Percentiles rank a stretch among this genome's conserved stretches.
Evolutionary conservation across 768 basidiomycete species (phyloP).

Genomic region (Paxillus ammoniavirescens): DNA sequence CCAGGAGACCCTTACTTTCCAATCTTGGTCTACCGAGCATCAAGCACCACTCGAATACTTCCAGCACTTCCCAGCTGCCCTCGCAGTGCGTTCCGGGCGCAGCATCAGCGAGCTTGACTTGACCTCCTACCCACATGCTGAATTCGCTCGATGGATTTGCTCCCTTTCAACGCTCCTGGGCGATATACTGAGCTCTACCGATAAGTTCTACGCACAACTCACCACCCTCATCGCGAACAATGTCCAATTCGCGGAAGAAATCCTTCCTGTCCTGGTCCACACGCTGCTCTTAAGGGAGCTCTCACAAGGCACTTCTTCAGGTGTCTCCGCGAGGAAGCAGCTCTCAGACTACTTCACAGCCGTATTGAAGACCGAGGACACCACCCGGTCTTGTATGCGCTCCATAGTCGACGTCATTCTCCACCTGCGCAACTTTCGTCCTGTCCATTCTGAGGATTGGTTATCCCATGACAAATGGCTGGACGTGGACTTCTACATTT

Average conservation of each 20-base stretch:
- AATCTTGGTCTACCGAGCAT: conserved; percentile 40
- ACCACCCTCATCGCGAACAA: conserved; percentile 54
- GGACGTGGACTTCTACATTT: conserved; percentile 64
- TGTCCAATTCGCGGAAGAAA: conserved; percentile 56
- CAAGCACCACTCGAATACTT: conserved; percentile 49
- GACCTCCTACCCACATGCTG: conserved; percentile 36
- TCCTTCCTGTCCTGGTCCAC: conserved; percentile 78
- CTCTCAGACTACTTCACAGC: conserved; percentile 22
- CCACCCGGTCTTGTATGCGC: conserved; percentile 44
- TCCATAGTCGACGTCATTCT: conserved; percentile 74
- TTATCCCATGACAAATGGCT: conserved; percentile 81
- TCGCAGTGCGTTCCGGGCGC: conserved; percentile 30
- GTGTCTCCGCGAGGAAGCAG: conserved; percentile 14
- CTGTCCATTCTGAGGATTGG: conserved; percentile 35
- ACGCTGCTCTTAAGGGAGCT: conserved; percentile 46
- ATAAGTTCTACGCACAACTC: conserved; percentile 70
- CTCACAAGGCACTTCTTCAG: conserved; percentile 4
- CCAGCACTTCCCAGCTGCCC: conserved; percentile 40
- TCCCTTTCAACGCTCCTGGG: conserved; percentile 55
- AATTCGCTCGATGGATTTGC: conserved; percentile 66
- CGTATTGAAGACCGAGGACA: conserved; percentile 26
- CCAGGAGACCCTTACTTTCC: conserved; percentile 26
- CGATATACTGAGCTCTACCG: conserved; percentile 51
- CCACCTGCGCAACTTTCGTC: conserved; percentile 71
- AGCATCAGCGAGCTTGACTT: conserved; percentile 38